Evolutionary conservation across 106 monocot genomes (phyloP), one percentile per base, ranked within the genome.

Genomic region (Allium cepa): DNA sequence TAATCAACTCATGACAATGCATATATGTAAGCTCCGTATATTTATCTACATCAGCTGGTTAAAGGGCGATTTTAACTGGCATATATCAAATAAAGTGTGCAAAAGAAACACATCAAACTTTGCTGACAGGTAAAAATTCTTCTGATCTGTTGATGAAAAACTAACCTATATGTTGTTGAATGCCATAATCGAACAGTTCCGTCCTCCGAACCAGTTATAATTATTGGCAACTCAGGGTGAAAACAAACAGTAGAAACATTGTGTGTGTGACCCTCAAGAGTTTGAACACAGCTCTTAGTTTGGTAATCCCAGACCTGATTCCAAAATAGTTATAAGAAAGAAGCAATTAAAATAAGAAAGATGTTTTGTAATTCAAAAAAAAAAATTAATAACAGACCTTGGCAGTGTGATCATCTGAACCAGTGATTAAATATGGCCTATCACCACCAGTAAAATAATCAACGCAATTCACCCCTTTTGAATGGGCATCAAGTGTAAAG

Each of bases 371-470:
- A 36, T 5, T 36, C 22, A 36, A 36, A 36, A 36, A 36, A 36
- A 36, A 36, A 36, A 2, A 1, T 36, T 36, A 36, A 36, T 36
- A 36, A 36, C 36, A 36, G 36, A 96, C 97, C 97, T 97, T 97
- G 10, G 97, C 92, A 74, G 92, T 97, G 17, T 89, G 81, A 74
- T 97, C 96, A 83, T 97, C 97, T 75, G 89, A 97, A 67, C 97
- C 97, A 77, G 92, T 92, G 50, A 92, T 92, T 62, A 97, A 72
- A 71, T 92, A 97, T 56, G 96, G 96, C 73, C 82, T 85, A 69
- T 97, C 92, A 77, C 96, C 96, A 50, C 96, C 92, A 65, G 96
- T 92, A 70, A 86, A 97, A 62, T 92, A 97, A 80, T 97, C 96
- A 74, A 97, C 96, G 56, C 92, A 97, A 72, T 97, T 97, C 17